phyloP scores from a whole-genome alignment of 352 stramenopile species.

The Pythium volutum region DNA sequence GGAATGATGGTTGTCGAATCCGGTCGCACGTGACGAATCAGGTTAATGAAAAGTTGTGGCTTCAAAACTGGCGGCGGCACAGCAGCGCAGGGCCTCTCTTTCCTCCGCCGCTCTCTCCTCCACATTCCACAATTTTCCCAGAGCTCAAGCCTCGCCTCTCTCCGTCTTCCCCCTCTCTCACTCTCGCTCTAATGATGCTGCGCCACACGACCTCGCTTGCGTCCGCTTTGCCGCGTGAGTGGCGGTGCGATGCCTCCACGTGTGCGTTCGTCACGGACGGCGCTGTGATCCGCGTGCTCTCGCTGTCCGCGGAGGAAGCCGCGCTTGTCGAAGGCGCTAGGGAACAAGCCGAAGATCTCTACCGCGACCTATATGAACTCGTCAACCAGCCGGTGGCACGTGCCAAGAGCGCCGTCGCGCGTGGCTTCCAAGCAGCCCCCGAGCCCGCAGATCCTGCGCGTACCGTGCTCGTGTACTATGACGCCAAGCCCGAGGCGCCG shows the following conservation, averaged over 20 bases:
- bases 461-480: conserved; percentile 12
- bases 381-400: background rate
- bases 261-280: conserved; percentile 1
- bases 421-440: background rate
- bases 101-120: too few relatives aligned
- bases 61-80: too few relatives aligned
- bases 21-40: too few relatives aligned
- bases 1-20: background rate
- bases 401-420: conserved; percentile 1
- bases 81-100: too few relatives aligned
- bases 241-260: conserved; percentile 4
- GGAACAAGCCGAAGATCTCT: conserved; percentile 13
- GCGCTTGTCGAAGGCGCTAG: conserved; percentile 4
- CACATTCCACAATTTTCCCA: background rate
- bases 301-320: conserved; percentile 1
- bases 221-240: conserved; percentile 1
- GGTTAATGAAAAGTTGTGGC: too few relatives aligned
- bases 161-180: background rate
- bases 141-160: background rate
- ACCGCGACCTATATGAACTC: conserved; percentile 6
- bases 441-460: background rate
- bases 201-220: background rate
- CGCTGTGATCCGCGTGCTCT: conserved; percentile 11
- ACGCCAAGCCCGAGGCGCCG: background rate
- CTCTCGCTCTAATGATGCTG: background rate